Percentiles rank a stretch among this genome's conserved stretches.
These are phyloP conservation scores for Piromyces finnis DNA, from an alignment of 192 early-diverging fungal species.

Conservation along the genomic window DNA sequence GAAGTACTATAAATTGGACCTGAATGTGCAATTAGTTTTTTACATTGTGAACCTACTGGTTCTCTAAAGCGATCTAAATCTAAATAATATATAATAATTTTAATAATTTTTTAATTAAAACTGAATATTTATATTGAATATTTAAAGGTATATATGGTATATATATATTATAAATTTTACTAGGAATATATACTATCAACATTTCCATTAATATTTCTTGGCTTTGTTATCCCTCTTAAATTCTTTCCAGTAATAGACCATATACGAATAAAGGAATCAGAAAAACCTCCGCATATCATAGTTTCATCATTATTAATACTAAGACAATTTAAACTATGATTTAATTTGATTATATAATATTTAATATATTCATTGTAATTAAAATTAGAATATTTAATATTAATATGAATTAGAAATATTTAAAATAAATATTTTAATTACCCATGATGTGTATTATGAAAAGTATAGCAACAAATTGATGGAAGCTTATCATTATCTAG, in stretches of 20 bases:
- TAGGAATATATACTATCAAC: slow-evolving; percentile 1
- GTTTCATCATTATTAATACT: slow-evolving; percentile 60
- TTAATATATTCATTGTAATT: too few relatives aligned
- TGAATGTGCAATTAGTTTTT: slow-evolving; percentile 70
- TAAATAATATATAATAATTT: slow-evolving; percentile 6
- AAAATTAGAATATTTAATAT: too few relatives aligned
- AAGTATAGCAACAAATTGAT: slow-evolving; percentile 85
- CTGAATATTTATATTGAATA: too few relatives aligned
- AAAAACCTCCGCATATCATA: slow-evolving; percentile 74
- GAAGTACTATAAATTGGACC: slow-evolving; percentile 76
- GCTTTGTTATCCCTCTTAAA: neutral
- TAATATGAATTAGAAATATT: too few relatives aligned
- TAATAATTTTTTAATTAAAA: too few relatives aligned
- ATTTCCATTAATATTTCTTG: neutral
- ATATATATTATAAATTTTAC: too few relatives aligned
- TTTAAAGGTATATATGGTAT: too few relatives aligned
- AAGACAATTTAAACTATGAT: slow-evolving; percentile 60
- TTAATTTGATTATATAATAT: too few relatives aligned
- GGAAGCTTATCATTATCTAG: slow-evolving; percentile 51
- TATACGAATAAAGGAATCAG: slow-evolving; percentile 81
- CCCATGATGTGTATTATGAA: slow-evolving; percentile 77
- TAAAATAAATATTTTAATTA: too few relatives aligned
- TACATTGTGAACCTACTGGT: slow-evolving; percentile 28
- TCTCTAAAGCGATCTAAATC: slow-evolving; percentile 46
- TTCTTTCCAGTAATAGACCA: slow-evolving; percentile 24